These are phyloP conservation scores for Sequoiadendron giganteum DNA, from an alignment of 75 land plant species.

Conservation along the genomic window DNA sequence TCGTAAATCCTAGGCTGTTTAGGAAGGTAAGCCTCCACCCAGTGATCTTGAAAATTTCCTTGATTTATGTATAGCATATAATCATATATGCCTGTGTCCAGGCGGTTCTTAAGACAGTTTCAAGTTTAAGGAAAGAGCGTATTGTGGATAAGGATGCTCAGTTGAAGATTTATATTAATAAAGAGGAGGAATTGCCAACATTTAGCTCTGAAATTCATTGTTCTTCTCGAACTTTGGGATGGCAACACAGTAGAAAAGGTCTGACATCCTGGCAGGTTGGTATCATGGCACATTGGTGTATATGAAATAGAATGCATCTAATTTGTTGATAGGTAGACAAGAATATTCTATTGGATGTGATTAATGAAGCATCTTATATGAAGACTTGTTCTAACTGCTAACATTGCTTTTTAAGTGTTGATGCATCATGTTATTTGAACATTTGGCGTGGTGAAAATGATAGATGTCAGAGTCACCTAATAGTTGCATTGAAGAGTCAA, in stretches of 20 bases:
- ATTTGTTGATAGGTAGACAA: neutral
- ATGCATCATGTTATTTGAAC: neutral
- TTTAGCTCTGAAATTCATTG: conserved; percentile 4
- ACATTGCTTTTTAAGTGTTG: neutral
- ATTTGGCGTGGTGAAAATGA: neutral
- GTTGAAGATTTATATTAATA: neutral
- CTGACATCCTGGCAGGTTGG: conserved; percentile 24
- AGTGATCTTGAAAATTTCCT: neutral
- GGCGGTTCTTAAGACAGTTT: conserved; percentile 23
- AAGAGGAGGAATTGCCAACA: conserved; percentile 14
- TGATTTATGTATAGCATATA: neutral
- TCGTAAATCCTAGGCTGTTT: conserved; percentile 62
- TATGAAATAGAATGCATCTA: neutral
- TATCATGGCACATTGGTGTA: neutral
- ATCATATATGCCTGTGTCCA: conserved; percentile 14
- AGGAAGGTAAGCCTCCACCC: conserved; percentile 45
- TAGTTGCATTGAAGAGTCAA: conserved; percentile 4
- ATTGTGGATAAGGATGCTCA: neutral
- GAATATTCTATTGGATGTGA: neutral
- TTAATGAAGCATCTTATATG: neutral
- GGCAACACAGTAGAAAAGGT: conserved; percentile 12
- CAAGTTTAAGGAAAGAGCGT: conserved; percentile 22
- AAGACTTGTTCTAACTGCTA: neutral
- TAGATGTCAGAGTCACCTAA: conserved; percentile 8
- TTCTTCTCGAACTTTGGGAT: conserved; percentile 8